Percentiles rank a stretch among this genome's conserved stretches.
Evolutionary conservation across 306 rosid species (phyloP).

Genomic region (Begonia peltatifolia): DNA sequence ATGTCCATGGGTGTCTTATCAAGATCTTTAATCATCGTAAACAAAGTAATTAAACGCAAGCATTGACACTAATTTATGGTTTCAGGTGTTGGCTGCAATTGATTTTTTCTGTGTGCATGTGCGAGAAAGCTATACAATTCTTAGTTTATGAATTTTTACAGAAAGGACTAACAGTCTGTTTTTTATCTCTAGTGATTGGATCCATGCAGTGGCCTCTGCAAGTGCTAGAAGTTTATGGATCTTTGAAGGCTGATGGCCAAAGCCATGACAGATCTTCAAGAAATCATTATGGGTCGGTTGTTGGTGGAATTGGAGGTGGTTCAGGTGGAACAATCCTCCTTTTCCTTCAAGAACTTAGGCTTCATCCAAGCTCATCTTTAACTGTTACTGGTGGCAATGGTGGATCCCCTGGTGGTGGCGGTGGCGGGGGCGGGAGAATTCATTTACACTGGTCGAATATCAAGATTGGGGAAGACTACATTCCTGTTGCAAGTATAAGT

Average conservation of each 20-base stretch:
- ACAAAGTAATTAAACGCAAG: background rate
- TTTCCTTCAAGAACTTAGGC: conserved; percentile 86
- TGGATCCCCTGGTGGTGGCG: conserved; percentile 86
- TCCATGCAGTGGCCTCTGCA: conserved; percentile 89
- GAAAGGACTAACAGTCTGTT: conserved; percentile 4
- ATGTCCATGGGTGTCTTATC: background rate
- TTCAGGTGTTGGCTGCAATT: conserved; percentile 7
- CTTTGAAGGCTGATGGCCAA: conserved; percentile 81
- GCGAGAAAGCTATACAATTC: no score
- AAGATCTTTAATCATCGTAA: background rate
- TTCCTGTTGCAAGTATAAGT: conserved; percentile 67
- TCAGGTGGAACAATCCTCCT: conserved; percentile 96
- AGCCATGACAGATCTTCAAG: conserved; percentile 43
- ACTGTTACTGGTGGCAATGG: conserved; percentile 82
- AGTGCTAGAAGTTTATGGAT: conserved; percentile 65
- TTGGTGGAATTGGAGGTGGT: conserved; percentile 93
- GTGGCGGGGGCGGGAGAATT: conserved; percentile 98
- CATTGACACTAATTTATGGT: background rate
- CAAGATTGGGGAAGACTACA: conserved; percentile 61
- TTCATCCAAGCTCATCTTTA: conserved; percentile 57
- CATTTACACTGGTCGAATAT: conserved; percentile 96
- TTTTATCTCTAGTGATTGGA: conserved; percentile 63
- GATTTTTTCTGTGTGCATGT: background rate
- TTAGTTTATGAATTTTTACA: conserved; percentile 4
- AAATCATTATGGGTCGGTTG: conserved; percentile 44